These are phyloP conservation scores for Davidsoniella australis DNA, from an alignment of 2,329 filamentous ascomycete species.

Conservation along the genomic window DNA sequence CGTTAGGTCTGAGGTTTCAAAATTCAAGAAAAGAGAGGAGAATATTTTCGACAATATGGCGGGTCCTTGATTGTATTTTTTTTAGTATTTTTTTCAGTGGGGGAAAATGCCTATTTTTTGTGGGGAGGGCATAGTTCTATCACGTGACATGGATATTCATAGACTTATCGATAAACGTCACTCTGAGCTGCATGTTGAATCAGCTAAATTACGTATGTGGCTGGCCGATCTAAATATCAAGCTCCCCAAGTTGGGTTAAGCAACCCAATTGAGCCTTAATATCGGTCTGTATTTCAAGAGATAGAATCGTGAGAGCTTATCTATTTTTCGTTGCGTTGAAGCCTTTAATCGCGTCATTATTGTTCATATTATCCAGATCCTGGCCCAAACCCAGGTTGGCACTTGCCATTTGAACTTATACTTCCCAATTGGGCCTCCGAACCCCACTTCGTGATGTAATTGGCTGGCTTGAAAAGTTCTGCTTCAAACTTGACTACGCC, in stretches of 20 bases:
- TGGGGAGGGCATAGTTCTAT: no score
- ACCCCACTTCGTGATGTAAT: slow-evolving; percentile 12
- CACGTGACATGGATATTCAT: no score
- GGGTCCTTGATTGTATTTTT: background rate
- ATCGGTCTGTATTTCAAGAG: background rate
- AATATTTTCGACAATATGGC: background rate
- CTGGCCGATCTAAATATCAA: no score
- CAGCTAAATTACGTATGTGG: no score
- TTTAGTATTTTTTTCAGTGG: background rate
- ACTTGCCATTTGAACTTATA: slow-evolving; percentile 6
- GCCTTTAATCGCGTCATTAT: background rate
- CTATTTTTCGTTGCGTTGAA: background rate
- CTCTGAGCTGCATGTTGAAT: no score
- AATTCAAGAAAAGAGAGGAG: slow-evolving; percentile 1
- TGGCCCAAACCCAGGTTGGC: background rate
- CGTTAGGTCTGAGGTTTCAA: slow-evolving; percentile 7
- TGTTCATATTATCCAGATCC: background rate
- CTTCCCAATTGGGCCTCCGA: slow-evolving; percentile 7
- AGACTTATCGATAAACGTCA: no score
- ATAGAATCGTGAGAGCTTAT: background rate
- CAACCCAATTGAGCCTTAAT: background rate
- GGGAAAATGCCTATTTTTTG: no score
- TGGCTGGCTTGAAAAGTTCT: slow-evolving; percentile 11
- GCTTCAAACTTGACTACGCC: background rate
- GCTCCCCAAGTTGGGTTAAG: background rate